Evolutionary conservation across 2,329 filamentous ascomycete genomes (phyloP), one percentile per base, ranked within the genome.

Genomic region (Apiospora marii): DNA sequence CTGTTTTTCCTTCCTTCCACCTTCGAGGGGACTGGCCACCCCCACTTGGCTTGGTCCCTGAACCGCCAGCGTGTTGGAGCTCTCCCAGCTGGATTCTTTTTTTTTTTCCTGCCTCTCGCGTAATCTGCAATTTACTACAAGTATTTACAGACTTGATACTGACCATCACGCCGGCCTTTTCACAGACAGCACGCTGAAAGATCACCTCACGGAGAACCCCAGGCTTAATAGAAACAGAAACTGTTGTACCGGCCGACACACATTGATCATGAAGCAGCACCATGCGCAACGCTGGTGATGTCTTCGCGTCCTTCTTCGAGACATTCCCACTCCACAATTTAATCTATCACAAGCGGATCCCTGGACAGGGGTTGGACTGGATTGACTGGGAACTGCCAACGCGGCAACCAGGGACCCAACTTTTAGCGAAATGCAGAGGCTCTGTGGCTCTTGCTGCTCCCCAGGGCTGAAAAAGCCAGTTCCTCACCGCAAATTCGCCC

Each of bases 291-390:
- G 46, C 53, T 34, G 19, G 27, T 22, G 53, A 61, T 61, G 53
- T 37, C 53, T 61, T 61, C 53, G 53, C 53, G 53, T 61, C 53
- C 30, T 41, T 24, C 12, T 4, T 64, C 58, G 58, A 64, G 58
- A 64, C 58, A 41, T 64, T 19, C 2, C 34, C 19, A 41, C 58
- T 64, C 58, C 58, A 64, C 58, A 64, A 41, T 64, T 64, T 24
- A 64, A 64, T 64, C 58, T 64, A 64, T 64, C 58, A 64, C 58
- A 64, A 64, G 58, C 58, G 58, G 58, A 64, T 64, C 58, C 34
- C 19, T 6, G 19, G 34, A 41, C 58, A 64, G 58, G 58, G 22
- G 58, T 37, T 12, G 4, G 16, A 48, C 44, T 48, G 53, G 53
- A 3, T 30, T 27, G 16, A 8, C 58, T 16, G 19, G 58, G 34